Base-by-base conservation (phyloP, 257 asterid species). In the Ilex asprella region DNA sequence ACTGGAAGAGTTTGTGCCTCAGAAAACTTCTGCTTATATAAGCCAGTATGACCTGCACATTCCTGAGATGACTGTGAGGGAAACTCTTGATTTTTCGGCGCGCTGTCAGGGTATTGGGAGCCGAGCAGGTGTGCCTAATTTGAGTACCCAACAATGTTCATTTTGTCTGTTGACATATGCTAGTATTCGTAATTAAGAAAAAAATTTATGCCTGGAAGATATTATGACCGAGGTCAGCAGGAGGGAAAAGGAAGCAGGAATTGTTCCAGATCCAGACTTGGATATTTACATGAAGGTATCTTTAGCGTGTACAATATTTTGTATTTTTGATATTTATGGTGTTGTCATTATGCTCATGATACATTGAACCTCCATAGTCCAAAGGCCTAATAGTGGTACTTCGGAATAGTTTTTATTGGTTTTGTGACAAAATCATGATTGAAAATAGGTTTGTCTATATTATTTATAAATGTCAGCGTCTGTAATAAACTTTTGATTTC, bases 1-100 rank as follows among this genome's bases (percentile, higher is more conserved):
- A 62, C 78, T 86, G 39, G 68, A 70, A 44, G 95, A 86, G 61
- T 81, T 83, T 72, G 88, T 81, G 64, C 82, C 88, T 1, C 91
- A 86, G 73, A 86, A 86, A 68, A 83, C 91, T 3, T 75, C 91
- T 67, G 95, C 84, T n/a, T 86, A 84, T 61, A 76, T 84, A 35
- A 82, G 89, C 69, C 95, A 86, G 78, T 54, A 81, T 53, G 91
- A 84, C 62, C 75, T 79, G 44, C 95, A 86, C 68, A 79, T 73
- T 59, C 88, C 95, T 16, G 95, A 86, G 70, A 79, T 86, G 91
- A 86, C 91, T 16, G 91, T 83, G 44, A 75, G 87, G 62, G 91
- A 86, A 77, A 75, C 83, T 53, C 77, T 81, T 52, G 88, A 83
- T 73, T 86, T 81, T 67, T 83, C 94, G 29, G 67, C 88, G 61